Conservation (phyloP, 2,329 filamentous ascomycete genomes). For the Paracoccidioides lutzii region DNA sequence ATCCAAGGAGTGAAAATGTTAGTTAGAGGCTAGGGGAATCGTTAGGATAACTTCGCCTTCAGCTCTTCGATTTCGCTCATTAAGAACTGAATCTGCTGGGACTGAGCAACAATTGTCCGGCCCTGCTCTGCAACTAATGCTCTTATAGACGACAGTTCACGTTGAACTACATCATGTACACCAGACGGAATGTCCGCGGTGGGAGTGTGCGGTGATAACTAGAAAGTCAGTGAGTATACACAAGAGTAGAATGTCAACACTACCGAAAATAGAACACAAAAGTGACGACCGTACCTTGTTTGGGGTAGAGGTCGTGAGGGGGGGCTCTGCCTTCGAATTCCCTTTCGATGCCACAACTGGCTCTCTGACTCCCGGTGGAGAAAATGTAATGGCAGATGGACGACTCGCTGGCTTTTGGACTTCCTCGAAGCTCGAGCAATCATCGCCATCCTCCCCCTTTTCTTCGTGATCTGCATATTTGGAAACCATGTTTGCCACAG, state of each 20-base stretch:
- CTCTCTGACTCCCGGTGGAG: conserved; percentile 15
- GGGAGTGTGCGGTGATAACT: not conserved
- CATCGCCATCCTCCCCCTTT: conserved; percentile 42
- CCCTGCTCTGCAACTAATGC: conserved; percentile 63
- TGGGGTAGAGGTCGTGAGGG: not conserved
- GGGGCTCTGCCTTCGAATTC: not conserved
- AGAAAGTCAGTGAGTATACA: not conserved
- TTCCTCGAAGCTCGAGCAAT: conserved; percentile 77
- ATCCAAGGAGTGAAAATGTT: not conserved
- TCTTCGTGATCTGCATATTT: conserved; percentile 68
- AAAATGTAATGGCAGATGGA: conserved; percentile 23
- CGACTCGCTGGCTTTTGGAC: conserved; percentile 62
- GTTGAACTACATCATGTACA: conserved; percentile 44
- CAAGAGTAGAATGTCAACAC: not conserved
- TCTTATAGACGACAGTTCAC: conserved; percentile 64
- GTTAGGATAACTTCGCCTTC: conserved; percentile 47
- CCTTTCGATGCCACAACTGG: conserved; percentile 7
- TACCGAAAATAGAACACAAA: not conserved
- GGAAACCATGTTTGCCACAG: conserved; percentile 70
- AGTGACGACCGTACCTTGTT: conserved; percentile 3
- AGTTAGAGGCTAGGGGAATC: not conserved
- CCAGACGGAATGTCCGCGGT: conserved; percentile 13
- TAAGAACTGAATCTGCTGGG: conserved; percentile 57
- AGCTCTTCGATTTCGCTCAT: conserved; percentile 64
- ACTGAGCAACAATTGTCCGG: conserved; percentile 64